Evolutionary conservation across 2,329 filamentous ascomycete genomes (phyloP), one percentile per base, ranked within the genome.

Genomic region (Talaromyces sp.): DNA sequence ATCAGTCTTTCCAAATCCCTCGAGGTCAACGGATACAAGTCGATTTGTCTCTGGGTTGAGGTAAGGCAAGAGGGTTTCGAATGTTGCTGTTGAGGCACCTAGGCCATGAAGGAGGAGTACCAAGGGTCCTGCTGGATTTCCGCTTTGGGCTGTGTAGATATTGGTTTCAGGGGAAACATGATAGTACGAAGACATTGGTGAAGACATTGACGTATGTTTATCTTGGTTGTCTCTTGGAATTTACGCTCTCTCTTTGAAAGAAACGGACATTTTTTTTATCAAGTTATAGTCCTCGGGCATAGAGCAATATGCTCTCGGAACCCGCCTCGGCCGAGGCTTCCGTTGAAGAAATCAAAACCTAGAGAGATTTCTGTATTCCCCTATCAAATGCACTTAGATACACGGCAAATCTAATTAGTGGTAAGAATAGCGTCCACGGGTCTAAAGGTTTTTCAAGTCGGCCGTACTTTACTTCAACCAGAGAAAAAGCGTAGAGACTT

Each of bases 1-100:
- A 25, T 31, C 43, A 15, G 63, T 64, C 11, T 60, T 60, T 60
- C 63, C 63, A 45, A 64, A 64, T 5, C 54, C 62, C 5, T 64
- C 62, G 19, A 64, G 54, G 8, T 60, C 63, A 22, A 64, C 63
- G 17, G 63, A 64, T 31, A 64, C 34, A 19, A 64, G 22, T 53
- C 63, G n/a, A 49, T 64, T 51, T 64, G 43, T 64, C 29, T 64
- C 63, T 27, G 40, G 29, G 29, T 64, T 4, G 4, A 64, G 54
- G 19, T 53, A 64, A 7, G 63, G 63, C 4, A 64, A 31, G 29
- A 64, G n/a, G 8, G 43, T 25, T 1, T 25, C 15, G 17, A 64
- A 64, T 29, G 63, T 64, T 13, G 40, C 54, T 27, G 63, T 60
- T 60, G 63, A 64, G 27, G 31, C 63, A 5, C 63, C 63, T 13